Base-by-base conservation (phyloP, 441 rosid genomes). In the Arabidopsis hybrid region DNA sequence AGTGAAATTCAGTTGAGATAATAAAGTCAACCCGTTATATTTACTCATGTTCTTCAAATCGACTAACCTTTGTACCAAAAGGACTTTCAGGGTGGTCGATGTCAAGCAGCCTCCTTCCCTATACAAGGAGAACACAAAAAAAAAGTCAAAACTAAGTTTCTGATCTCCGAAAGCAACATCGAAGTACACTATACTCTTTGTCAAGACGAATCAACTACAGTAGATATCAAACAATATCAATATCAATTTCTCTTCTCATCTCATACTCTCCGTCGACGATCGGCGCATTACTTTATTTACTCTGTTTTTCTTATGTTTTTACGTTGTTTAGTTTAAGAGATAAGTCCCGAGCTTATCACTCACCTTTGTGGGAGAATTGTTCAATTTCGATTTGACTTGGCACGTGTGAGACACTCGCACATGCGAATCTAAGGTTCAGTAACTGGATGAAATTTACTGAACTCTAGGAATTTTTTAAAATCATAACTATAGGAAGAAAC, bases 91-190 rank as follows among this genome's bases (percentile, higher is more conserved):
- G 97, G 74, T 74, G 57, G 82, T 94, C 70, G 10, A 90, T 79
- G 66, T 79, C 96, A 72, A 90, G 92, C 53, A 92, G 52, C 43
- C 81, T 78, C 85, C 59, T 89, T 60, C 99, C 98, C 97, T 92
- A 50, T 4, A n/a, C 1, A 34, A 21, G 63, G 9, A 69, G 36
- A 47, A 76, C 67, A 68, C 3, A 31, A 51, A 6, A 62, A 62
- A 9, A 21, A 21, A 21, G 18, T 35, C 8, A 29, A 38, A 35
- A 5, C 6, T 21, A 17, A 3, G 3, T 40, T 26, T 45, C 29
- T 21, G 21, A 26, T 11, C 63, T 7, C n/a, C n/a, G 40, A 72
- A 51, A 10, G 49, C 47, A 26, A 38, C 9, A 61, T 14, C 1
- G 1, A 60, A 52, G 13, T 17, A 57, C 31, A 32, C 45, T 34